A percentile compares a stretch with the other conserved stretches of the same genome.
These are phyloP conservation scores for Sugiyamaella paludigena DNA, from an alignment of 1,139 yeast species.

Conservation along the genomic window DNA sequence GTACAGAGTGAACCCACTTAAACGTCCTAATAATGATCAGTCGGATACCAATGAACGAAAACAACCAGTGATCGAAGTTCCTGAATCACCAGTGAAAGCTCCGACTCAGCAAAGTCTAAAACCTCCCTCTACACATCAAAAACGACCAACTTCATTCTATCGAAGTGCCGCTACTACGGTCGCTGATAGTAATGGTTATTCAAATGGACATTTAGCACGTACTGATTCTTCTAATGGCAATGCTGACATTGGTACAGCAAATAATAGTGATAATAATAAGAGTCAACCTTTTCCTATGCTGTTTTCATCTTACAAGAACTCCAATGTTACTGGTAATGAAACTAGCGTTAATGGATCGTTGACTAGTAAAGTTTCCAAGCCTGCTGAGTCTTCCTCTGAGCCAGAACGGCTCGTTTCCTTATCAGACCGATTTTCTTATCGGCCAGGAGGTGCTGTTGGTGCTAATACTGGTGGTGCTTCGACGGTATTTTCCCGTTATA, in stretches of 20 bases:
- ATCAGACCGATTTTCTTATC: conserved; percentile 26
- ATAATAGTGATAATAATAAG: background rate
- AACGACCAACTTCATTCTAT: conserved; percentile 21
- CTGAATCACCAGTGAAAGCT: conserved; percentile 18
- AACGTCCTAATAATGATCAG: background rate
- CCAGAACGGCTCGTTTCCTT: conserved; percentile 24
- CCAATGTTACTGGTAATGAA: conserved; percentile 2
- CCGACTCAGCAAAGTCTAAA: background rate
- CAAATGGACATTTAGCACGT: conserved; percentile 1
- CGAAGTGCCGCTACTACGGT: background rate
- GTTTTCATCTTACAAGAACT: conserved; percentile 13
- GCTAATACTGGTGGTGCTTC: conserved; percentile 6
- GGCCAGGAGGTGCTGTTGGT: background rate
- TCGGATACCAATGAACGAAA: background rate
- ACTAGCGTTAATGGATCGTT: background rate
- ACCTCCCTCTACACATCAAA: conserved; percentile 13
- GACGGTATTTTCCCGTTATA: conserved; percentile 10
- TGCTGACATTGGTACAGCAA: background rate
- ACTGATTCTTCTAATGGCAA: background rate
- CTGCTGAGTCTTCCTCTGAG: background rate
- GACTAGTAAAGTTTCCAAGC: background rate
- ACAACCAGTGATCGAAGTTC: conserved; percentile 21
- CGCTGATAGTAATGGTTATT: conserved; percentile 1
- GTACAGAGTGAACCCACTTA: conserved; percentile 4
- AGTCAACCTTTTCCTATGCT: conserved; percentile 19